Percentiles rank a stretch among this genome's conserved stretches.
Conservation (phyloP, 208 protist species). For the Acanthamoeba comandoni region DNA sequence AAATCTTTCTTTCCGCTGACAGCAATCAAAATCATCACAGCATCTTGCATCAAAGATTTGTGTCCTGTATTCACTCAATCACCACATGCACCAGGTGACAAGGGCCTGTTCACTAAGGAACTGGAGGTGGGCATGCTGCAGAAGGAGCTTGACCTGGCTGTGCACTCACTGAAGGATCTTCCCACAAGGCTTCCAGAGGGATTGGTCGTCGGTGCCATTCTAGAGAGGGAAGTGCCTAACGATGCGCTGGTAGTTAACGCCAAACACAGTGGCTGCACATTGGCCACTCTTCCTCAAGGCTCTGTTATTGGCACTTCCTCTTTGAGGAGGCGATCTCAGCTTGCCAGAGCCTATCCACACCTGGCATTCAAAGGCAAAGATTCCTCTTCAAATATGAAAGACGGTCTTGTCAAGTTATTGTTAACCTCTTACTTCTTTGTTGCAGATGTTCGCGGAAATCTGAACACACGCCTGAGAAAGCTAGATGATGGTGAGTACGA, state of each 20-base stretch:
- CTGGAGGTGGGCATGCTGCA: conserved; percentile 74
- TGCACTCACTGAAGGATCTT: conserved; percentile 80
- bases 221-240: conserved; percentile 34
- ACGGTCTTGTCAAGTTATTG: not conserved
- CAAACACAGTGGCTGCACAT: conserved; percentile 18
- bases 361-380: conserved; percentile 45
- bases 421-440: not conserved
- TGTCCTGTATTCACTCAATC: not conserved
- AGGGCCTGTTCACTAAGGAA: conserved; percentile 80
- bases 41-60: not conserved
- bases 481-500: conserved; percentile 73
- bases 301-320: conserved; percentile 75
- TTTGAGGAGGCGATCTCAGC: conserved; percentile 61
- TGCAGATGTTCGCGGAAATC: conserved; percentile 68
- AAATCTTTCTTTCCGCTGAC: not conserved
- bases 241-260: conserved; percentile 63
- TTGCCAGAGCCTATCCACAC: conserved; percentile 47
- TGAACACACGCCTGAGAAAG: conserved; percentile 77
- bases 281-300: conserved; percentile 70
- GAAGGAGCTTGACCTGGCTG: conserved; percentile 70
- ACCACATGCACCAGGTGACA: conserved; percentile 62
- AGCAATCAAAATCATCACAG: not conserved
- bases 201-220: conserved; percentile 33
- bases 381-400: not conserved
- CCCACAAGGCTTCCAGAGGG: conserved; percentile 76